A percentile compares a stretch with the other conserved stretches of the same genome.
phyloP scores from a whole-genome alignment of 2,329 filamentous ascomycete genomes.

The Colletotrichum liriopes region DNA sequence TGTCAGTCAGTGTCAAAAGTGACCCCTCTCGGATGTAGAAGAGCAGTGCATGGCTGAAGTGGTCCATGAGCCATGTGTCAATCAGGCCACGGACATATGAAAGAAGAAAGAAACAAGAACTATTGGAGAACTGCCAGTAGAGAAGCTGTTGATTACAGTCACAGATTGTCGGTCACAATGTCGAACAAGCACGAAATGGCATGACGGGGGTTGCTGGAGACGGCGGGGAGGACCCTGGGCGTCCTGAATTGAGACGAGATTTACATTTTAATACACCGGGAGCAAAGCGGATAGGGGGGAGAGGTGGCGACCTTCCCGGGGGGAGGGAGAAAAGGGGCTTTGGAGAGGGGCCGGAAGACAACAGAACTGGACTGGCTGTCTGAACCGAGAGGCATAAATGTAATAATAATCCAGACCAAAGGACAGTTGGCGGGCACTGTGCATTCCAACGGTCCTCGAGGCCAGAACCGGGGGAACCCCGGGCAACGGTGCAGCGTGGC shows the following conservation, averaged over 20 bases:
- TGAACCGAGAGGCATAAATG: not conserved
- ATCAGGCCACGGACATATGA: not conserved
- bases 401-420: not conserved
- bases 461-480: not conserved
- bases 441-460: slow-evolving; percentile 6
- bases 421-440: slow-evolving; percentile 16
- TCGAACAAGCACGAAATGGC: slow-evolving; percentile 12
- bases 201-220: slow-evolving; percentile 19
- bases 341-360: not conserved
- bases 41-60: not conserved
- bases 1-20: not conserved
- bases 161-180: not conserved
- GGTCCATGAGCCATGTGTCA: not conserved
- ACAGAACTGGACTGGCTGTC: not conserved
- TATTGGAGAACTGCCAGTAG: not conserved
- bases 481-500: not conserved
- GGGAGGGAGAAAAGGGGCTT: not conserved
- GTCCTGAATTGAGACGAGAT: slow-evolving; percentile 14
- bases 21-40: not conserved
- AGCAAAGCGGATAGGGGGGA: not conserved
- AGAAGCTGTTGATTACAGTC: not conserved
- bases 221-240: not conserved
- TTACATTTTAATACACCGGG: slow-evolving; percentile 5
- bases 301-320: not conserved
- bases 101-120: not conserved